Conservation (phyloP, 2,329 filamentous ascomycete genomes). For the Diaporthe velutina region DNA sequence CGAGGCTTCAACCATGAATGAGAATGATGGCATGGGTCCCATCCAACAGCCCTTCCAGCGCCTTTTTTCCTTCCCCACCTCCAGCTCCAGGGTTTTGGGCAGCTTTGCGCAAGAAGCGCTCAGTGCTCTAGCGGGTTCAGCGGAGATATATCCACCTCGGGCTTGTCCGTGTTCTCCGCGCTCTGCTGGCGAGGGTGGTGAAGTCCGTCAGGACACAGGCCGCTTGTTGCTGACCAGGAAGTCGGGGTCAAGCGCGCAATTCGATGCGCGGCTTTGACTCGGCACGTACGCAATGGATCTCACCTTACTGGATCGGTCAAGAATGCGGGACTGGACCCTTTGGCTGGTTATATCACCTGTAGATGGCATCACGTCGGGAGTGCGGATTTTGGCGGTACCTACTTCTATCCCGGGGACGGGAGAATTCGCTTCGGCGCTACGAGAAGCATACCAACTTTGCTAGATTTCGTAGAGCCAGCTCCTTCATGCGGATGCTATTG, state of each 20-base stretch:
- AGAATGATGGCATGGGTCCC: background rate
- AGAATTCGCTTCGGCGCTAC: background rate
- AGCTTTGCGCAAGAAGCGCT: conserved; percentile 20
- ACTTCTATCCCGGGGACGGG: background rate
- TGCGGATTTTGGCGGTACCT: background rate
- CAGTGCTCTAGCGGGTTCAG: conserved; percentile 20
- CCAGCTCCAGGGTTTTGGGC: background rate
- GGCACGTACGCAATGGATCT: background rate
- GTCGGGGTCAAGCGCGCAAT: background rate
- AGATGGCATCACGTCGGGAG: background rate
- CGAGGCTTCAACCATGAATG: background rate
- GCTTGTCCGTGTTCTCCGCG: conserved; percentile 30
- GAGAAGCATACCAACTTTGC: background rate
- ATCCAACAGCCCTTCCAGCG: background rate
- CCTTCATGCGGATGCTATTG: too few species aligned
- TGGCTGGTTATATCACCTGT: background rate
- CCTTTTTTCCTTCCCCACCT: conserved; percentile 7
- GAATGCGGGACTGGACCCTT: background rate
- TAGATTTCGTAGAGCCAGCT: background rate
- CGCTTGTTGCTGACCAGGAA: conserved; percentile 5
- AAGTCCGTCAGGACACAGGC: conserved; percentile 15
- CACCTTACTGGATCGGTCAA: background rate
- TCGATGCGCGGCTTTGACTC: background rate
- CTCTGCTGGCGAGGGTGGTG: conserved; percentile 29
- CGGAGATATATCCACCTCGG: conserved; percentile 26